These are phyloP conservation scores for Dendrobium catenatum DNA, from an alignment of 106 monocot species.

Conservation along the genomic window DNA sequence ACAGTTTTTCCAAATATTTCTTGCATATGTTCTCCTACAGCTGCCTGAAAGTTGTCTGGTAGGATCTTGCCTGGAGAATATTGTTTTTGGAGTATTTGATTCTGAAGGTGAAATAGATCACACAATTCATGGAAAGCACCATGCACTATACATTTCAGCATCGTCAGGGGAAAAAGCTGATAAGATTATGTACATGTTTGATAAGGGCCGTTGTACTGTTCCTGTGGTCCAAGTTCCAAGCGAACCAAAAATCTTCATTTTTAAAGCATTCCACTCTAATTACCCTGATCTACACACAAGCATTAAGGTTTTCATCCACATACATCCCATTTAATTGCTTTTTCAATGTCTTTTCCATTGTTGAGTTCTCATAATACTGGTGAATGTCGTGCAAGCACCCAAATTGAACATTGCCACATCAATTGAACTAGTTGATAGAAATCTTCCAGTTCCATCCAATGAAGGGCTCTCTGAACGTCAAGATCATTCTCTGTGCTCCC, in stretches of 20 bases:
- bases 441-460: background rate
- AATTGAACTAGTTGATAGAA: background rate
- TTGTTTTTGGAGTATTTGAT: conserved; percentile 30
- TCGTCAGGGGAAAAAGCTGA: conserved; percentile 2
- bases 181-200: conserved; percentile 20
- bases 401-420: conserved; percentile 11
- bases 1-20: background rate
- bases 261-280: conserved; percentile 16
- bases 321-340: background rate
- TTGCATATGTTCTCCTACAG: conserved; percentile 6
- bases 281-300: conserved; percentile 13
- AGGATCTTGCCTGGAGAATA: conserved; percentile 13
- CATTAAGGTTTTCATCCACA: conserved; percentile 15
- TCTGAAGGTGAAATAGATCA: conserved; percentile 26
- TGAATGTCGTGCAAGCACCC: conserved; percentile 15
- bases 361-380: conserved; percentile 1
- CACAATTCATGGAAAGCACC: conserved; percentile 17
- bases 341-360: background rate
- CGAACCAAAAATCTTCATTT: conserved; percentile 1
- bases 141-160: conserved; percentile 23
- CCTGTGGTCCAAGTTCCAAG: conserved; percentile 17
- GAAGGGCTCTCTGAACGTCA: too few relatives aligned
- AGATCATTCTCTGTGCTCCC: too few relatives aligned
- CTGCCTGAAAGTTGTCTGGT: conserved; percentile 12
- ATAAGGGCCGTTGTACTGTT: conserved; percentile 19